These are phyloP conservation scores for Suaeda aralocaspica DNA, from an alignment of 148 eudicot genomes.

Conservation along the genomic window DNA sequence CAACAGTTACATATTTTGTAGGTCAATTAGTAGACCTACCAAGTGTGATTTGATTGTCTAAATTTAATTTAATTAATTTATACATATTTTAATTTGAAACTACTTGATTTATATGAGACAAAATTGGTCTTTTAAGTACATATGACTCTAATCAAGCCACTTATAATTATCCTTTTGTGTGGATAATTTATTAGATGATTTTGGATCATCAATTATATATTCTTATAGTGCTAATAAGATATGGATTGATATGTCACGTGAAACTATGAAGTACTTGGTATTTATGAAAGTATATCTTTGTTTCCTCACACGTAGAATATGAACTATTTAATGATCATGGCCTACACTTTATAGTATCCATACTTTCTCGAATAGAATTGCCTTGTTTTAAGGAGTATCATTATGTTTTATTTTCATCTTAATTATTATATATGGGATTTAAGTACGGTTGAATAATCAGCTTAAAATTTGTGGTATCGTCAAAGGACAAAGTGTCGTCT, in stretches of 20 bases:
- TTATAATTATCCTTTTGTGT: not conserved
- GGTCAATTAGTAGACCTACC: constrained; percentile 10
- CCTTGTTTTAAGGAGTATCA: too few relatives aligned
- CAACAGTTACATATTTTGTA: constrained; percentile 1
- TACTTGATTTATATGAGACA: constrained; percentile 8
- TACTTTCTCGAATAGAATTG: too few relatives aligned
- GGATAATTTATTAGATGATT: not conserved
- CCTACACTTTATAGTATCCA: too few relatives aligned
- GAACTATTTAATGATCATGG: not conserved
- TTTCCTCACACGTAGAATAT: not conserved
- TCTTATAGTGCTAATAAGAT: not conserved
- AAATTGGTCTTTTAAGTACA: constrained; percentile 3
- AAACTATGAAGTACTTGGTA: not conserved
- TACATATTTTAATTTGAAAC: not conserved
- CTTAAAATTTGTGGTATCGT: too few relatives aligned
- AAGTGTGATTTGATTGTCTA: constrained; percentile 17
- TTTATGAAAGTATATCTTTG: not conserved
- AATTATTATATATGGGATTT: too few relatives aligned
- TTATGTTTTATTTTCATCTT: too few relatives aligned
- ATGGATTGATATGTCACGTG: not conserved
- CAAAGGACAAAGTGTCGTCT: too few relatives aligned
- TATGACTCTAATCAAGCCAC: not conserved
- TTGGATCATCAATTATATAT: not conserved
- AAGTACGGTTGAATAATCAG: too few relatives aligned
- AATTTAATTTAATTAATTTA: too few relatives aligned